These are phyloP conservation scores for Wallacemonas sp. DNA, from an alignment of 208 protist genomes.

Conservation along the genomic window DNA sequence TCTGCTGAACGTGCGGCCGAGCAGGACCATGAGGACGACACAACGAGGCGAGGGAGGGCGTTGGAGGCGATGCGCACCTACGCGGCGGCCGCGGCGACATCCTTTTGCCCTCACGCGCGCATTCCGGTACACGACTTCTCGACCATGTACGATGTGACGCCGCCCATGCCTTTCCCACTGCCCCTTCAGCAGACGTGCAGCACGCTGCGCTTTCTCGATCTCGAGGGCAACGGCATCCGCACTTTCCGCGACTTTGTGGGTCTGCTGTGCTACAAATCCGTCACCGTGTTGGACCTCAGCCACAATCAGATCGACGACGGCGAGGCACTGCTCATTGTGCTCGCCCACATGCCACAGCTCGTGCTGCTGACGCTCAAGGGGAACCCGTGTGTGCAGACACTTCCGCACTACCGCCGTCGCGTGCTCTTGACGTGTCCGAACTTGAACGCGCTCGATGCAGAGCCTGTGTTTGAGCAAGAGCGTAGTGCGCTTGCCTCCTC, in stretches of 20 bases:
- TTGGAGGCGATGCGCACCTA: no score
- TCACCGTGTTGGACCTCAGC: constrained; percentile 89
- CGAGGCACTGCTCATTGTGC: constrained; percentile 76
- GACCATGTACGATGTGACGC: no score
- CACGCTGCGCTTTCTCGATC: constrained; percentile 76
- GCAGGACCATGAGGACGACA: no score
- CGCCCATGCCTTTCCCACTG: no score
- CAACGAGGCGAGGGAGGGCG: no score
- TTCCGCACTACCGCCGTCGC: constrained; percentile 86
- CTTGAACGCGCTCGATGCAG: constrained; percentile 91
- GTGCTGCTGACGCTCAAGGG: constrained; percentile 84
- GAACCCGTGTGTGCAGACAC: constrained; percentile 83
- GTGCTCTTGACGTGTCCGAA: constrained; percentile 56
- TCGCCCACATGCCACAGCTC: constrained; percentile 75
- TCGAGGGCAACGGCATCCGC: constrained; percentile 76
- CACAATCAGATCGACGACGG: constrained; percentile 87
- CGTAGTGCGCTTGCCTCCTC: no score
- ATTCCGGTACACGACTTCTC: no score
- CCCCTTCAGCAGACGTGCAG: constrained; percentile 36
- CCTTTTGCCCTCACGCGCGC: no score
- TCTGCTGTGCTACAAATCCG: constrained; percentile 65
- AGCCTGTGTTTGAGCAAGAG: constrained; percentile 87
- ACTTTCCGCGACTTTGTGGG: constrained; percentile 49
- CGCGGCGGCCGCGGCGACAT: no score
- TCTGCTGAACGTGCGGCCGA: no score